These are phyloP conservation scores for Colletotrichum simmondsii DNA, from an alignment of 2,329 filamentous ascomycete species.

Conservation along the genomic window DNA sequence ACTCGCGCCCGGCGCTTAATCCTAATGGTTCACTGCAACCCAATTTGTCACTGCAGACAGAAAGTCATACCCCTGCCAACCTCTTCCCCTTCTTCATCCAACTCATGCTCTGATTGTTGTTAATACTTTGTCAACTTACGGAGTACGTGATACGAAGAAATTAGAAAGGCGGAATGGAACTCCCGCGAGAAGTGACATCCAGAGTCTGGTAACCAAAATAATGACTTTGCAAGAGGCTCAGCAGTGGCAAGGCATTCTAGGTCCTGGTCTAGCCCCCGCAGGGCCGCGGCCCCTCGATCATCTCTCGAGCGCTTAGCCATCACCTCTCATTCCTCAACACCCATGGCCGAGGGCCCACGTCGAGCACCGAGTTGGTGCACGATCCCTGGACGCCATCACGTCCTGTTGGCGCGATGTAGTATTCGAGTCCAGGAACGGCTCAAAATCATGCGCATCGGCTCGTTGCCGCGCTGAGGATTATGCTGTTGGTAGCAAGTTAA, in stretches of 20 bases:
- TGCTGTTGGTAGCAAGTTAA: conserved; percentile 20
- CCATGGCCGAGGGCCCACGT: conserved; percentile 8
- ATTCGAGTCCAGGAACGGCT: conserved; percentile 10
- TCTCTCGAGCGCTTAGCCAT: conserved; percentile 26
- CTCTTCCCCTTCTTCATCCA: background rate
- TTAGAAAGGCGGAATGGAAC: background rate
- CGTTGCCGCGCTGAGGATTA: conserved; percentile 23
- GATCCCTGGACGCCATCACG: conserved; percentile 9
- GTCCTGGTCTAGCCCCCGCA: conserved; percentile 8
- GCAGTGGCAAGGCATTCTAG: background rate
- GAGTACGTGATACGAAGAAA: background rate
- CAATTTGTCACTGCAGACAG: background rate
- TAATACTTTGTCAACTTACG: background rate
- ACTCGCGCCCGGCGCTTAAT: conserved; percentile 18
- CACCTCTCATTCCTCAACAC: conserved; percentile 23
- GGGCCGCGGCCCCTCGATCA: conserved; percentile 27
- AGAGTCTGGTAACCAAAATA: background rate
- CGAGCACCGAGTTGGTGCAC: conserved; percentile 6
- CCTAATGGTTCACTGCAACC: background rate
- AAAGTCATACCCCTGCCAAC: background rate
- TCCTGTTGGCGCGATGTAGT: conserved; percentile 27
- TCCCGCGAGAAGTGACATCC: accelerated
- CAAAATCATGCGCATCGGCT: conserved; percentile 20
- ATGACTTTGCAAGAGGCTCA: background rate
- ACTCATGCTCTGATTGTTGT: background rate